phyloP scores from a whole-genome alignment of 1,284 basidiomycete species.

The Apiotrichum domesticum region DNA sequence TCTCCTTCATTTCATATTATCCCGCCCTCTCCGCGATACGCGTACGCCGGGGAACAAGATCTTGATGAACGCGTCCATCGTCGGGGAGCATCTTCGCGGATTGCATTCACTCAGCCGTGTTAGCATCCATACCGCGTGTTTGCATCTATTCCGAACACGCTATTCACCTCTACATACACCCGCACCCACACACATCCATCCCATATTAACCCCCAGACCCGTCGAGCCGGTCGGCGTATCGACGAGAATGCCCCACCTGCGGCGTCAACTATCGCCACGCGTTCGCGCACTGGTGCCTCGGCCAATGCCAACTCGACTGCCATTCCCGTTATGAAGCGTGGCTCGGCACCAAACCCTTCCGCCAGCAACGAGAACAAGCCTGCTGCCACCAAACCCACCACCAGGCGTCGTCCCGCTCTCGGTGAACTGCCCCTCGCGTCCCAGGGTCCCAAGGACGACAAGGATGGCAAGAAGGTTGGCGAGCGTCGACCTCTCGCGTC shows the following conservation, averaged over 20 bases:
- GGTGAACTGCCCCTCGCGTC: constrained; percentile 40
- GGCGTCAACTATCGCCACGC: constrained; percentile 19
- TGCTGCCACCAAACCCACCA: neutral
- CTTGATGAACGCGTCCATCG: too few relatives aligned
- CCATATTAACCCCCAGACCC: constrained; percentile 27
- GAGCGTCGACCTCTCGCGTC: constrained; percentile 26
- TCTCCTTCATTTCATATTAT: neutral
- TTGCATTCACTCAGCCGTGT: neutral
- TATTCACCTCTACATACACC: neutral
- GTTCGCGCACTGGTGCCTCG: constrained; percentile 17
- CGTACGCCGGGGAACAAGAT: too few relatives aligned
- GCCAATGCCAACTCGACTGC: constrained; percentile 18
- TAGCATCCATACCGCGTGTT: too few relatives aligned
- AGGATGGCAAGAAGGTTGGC: constrained; percentile 7
- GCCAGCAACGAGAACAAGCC: constrained; percentile 14
- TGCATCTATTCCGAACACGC: too few relatives aligned
- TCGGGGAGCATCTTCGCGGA: too few relatives aligned
- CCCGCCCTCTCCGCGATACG: neutral
- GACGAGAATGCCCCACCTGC: constrained; percentile 43
- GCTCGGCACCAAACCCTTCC: constrained; percentile 15
- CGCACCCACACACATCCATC: constrained; percentile 2
- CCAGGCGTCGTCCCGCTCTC: constrained; percentile 36
- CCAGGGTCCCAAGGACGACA: constrained; percentile 7
- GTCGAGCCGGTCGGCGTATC: constrained; percentile 29
- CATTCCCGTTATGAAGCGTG: constrained; percentile 39